These are phyloP conservation scores for Diaporthe amygdali DNA, from an alignment of 2,329 filamentous ascomycete species.

Conservation along the genomic window DNA sequence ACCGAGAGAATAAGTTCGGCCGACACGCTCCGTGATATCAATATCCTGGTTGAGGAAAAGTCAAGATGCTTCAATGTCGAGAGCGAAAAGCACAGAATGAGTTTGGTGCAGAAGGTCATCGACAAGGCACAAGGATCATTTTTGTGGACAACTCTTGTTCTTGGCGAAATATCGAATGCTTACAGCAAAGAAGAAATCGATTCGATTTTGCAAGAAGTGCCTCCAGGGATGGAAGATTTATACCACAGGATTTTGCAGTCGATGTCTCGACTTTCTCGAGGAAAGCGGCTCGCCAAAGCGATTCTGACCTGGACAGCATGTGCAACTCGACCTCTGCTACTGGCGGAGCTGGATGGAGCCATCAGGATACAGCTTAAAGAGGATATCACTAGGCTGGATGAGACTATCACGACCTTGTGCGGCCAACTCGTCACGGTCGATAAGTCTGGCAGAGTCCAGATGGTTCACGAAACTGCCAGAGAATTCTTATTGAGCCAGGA, in stretches of 20 bases:
- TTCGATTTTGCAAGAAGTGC: constrained; percentile 37
- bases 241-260: constrained; percentile 38
- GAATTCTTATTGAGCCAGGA: constrained; percentile 34
- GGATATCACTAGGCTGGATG: constrained; percentile 33
- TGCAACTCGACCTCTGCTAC: constrained; percentile 38
- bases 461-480: constrained; percentile 45
- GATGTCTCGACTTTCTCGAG: constrained; percentile 35
- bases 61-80: background rate
- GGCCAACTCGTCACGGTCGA: constrained; percentile 44
- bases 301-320: constrained; percentile 44
- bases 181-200: constrained; percentile 37
- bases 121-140: constrained; percentile 42
- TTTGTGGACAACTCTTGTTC: constrained; percentile 40
- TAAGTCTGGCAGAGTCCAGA: constrained; percentile 35
- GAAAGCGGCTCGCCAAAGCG: constrained; percentile 36
- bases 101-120: constrained; percentile 37
- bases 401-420: constrained; percentile 36
- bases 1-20: constrained; percentile 4
- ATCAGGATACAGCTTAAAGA: constrained; percentile 40
- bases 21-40: constrained; percentile 12
- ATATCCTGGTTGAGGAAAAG: constrained; percentile 4
- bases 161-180: constrained; percentile 35
- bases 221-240: constrained; percentile 39
- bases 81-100: constrained; percentile 27
- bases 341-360: constrained; percentile 39